Evolutionary conservation across 140 eudicot genomes (phyloP).

Genomic region (Erigeron philadelphicus): DNA sequence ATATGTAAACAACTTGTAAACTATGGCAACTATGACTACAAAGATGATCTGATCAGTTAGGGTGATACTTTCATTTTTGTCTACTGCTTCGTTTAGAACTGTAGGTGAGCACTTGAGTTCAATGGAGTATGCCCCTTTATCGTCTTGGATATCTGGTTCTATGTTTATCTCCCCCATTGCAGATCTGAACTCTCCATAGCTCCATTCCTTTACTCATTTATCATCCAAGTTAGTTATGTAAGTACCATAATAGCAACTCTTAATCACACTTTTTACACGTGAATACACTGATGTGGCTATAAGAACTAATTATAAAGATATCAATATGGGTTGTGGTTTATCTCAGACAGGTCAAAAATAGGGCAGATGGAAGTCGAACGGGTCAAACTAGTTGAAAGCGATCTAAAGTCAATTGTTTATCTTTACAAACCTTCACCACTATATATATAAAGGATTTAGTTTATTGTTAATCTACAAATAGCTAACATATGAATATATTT

Average conservation of each 20-base stretch:
- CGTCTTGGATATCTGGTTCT: conserved; percentile 48
- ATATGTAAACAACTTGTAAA: conserved; percentile 39
- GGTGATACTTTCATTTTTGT: conserved; percentile 40
- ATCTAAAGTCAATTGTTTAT: neutral
- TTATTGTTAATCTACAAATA: neutral
- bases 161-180: conserved; percentile 58
- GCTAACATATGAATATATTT: too few relatives aligned
- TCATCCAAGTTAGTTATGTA: conserved; percentile 21
- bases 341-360: neutral
- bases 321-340: neutral
- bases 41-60: conserved; percentile 51
- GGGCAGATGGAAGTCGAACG: neutral
- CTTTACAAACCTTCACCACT: too few relatives aligned
- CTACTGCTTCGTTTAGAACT: conserved; percentile 38
- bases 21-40: conserved; percentile 38
- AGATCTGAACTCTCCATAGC: conserved; percentile 58
- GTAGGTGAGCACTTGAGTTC: conserved; percentile 61
- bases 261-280: neutral
- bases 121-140: conserved; percentile 51
- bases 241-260: neutral
- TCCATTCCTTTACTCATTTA: conserved; percentile 52
- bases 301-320: neutral
- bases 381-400: neutral
- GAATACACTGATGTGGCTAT: neutral
- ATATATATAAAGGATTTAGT: neutral